Evolutionary conservation across 2,329 filamentous ascomycete species (phyloP).

Genomic region (Microsporum canis): DNA sequence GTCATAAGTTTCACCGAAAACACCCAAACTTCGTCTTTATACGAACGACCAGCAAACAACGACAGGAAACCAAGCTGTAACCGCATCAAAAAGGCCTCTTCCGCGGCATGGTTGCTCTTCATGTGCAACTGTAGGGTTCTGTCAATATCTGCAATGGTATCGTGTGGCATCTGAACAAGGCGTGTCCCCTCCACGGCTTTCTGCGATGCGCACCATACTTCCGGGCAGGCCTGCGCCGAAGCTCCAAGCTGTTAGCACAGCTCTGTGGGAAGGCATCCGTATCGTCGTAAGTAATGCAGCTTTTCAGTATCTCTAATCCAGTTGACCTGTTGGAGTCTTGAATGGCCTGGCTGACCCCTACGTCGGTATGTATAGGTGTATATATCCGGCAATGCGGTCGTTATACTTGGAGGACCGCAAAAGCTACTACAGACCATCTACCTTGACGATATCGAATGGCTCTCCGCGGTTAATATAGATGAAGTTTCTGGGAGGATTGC

Average conservation of each 20-base stretch:
- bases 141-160: slow-evolving; percentile 12
- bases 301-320: neutral
- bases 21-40: neutral
- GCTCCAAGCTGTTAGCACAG: slow-evolving; percentile 65
- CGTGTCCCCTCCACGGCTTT: slow-evolving; percentile 18
- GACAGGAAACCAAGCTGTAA: neutral
- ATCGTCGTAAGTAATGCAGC: slow-evolving; percentile 50
- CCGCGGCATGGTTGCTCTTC: neutral
- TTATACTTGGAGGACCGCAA: slow-evolving; percentile 65
- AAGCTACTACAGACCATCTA: slow-evolving; percentile 82
- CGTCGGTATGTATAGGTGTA: slow-evolving; percentile 51
- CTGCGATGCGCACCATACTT: slow-evolving; percentile 64
- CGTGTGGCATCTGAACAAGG: slow-evolving; percentile 8
- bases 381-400: slow-evolving; percentile 76
- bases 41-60: neutral
- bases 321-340: neutral
- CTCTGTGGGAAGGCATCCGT: slow-evolving; percentile 59
- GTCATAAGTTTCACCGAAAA: neutral
- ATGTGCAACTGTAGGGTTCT: neutral
- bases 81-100: neutral
- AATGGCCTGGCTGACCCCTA: slow-evolving; percentile 8
- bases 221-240: slow-evolving; percentile 67
- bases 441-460: slow-evolving; percentile 56
- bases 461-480: slow-evolving; percentile 72
- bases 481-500: slow-evolving; percentile 77